Conservation (phyloP, 1,139 yeast species). For the Pneumocystis canis region DNA sequence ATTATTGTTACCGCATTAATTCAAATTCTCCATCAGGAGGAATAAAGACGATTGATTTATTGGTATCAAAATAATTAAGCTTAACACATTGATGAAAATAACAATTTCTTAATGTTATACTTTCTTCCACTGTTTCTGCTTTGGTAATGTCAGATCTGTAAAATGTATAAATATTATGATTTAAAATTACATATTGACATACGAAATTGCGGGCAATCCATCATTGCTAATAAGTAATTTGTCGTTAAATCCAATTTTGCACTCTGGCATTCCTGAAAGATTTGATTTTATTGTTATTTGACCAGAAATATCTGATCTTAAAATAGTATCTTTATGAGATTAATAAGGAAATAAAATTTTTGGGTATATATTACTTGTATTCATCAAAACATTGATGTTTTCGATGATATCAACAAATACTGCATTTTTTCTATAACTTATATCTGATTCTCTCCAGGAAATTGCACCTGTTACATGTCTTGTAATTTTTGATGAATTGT, state of each 20-base stretch:
- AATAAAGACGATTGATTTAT: constrained; percentile 52
- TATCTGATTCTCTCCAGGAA: constrained; percentile 60
- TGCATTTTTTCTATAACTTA: constrained; percentile 72
- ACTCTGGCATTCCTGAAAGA: constrained; percentile 62
- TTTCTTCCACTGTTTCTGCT: constrained; percentile 31
- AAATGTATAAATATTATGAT: neutral
- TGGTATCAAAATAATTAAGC: constrained; percentile 50
- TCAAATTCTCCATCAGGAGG: constrained; percentile 93
- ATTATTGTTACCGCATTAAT: constrained; percentile 38
- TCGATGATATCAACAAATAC: constrained; percentile 66
- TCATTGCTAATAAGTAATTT: constrained; percentile 22
- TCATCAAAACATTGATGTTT: constrained; percentile 51
- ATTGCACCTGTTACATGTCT: constrained; percentile 31
- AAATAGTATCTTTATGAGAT: constrained; percentile 31
- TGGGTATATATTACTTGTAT: constrained; percentile 16
- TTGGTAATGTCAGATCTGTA: neutral
- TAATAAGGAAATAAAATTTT: neutral
- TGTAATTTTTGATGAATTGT: constrained; percentile 25
- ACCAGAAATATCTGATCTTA: constrained; percentile 68
- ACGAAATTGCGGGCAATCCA: constrained; percentile 9
- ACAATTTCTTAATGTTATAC: constrained; percentile 55
- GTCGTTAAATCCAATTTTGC: constrained; percentile 52
- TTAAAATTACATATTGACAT: constrained; percentile 10
- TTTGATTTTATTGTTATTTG: constrained; percentile 56
- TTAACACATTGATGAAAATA: constrained; percentile 84